Evolutionary conservation across 169 alveolate genomes (phyloP), one percentile per base, ranked within the genome.

Genomic region (Cyclospora cayetanensis): DNA sequence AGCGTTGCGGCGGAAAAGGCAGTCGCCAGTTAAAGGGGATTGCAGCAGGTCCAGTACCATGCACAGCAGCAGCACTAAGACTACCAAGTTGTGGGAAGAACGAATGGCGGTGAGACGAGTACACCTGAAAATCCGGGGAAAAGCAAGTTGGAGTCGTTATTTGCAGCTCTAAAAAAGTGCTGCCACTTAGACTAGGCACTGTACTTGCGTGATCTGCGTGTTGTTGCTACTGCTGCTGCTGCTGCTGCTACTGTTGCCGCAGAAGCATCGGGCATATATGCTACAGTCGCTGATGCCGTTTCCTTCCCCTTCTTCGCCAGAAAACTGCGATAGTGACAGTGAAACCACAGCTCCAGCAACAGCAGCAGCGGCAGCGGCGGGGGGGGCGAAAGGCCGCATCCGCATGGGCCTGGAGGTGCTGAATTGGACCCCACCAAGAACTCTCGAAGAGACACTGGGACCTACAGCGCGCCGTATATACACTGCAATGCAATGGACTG

Each of bases 101-200:
- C 37, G 84, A 74, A 53, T 74, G 18, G 84, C 84, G 65, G 84
- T 74, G 84, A 74, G 84, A n/a, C n/a, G n/a, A n/a, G n/a, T n/a
- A n/a, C n/a, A n/a, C n/a, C n/a, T n/a, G n/a, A n/a, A n/a, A n/a
- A n/a, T n/a, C n/a, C n/a, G n/a, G n/a, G n/a, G n/a, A n/a, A n/a
- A n/a, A n/a, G n/a, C n/a, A n/a, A n/a, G n/a, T n/a, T n/a, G n/a
- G n/a, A n/a, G n/a, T n/a, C n/a, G n/a, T n/a, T n/a, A n/a, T n/a
- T n/a, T n/a, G n/a, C n/a, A n/a, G n/a, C n/a, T n/a, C n/a, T n/a
- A n/a, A n/a, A n/a, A n/a, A n/a, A n/a, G n/a, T n/a, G n/a, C n/a
- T n/a, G n/a, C n/a, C n/a, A n/a, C n/a, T n/a, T n/a, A n/a, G n/a
- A n/a, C n/a, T n/a, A n/a, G n/a, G n/a, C n/a, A n/a, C n/a, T n/a